Evolutionary conservation across 768 basidiomycete species (phyloP), one percentile per base, ranked within the genome.

Genomic region (Tubosaeta sp.): DNA sequence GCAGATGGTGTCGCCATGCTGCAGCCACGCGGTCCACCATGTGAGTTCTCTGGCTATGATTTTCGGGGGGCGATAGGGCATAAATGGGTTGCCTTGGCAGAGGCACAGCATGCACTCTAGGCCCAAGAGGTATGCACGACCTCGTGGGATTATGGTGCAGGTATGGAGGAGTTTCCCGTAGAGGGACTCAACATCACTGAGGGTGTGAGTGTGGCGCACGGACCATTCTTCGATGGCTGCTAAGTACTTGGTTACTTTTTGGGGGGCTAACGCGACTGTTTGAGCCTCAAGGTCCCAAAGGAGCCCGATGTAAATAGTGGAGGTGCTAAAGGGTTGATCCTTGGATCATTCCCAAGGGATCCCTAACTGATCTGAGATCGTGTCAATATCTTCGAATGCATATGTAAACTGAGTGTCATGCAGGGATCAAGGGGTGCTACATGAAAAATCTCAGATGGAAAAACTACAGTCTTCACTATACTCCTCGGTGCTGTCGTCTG

Each of bases 61-160:
- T 14, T 47, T 16, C 1, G 9, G 6, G 1, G 63, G 46, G 17
- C 32, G 51, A 22, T 43, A 61, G 22, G 64, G 72, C 14, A 54
- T 27, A 59, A 72, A 71, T 14, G 72, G 74, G 54, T 55, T 35
- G 9, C 69, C 17, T 39, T 47, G 16, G 37, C 61, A 72, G 0
- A 61, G 46, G 0, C 56, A 56, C 0, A 79, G 51, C 62, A 77
- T 71, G 1, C 29, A 6, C 49, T 79, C 73, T 26, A 59, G 5
- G 13, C 43, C 38, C 0, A 7, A 11, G 3, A 59, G 33, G 2
- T 56, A 50, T 0, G 46, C 69, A 0, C 69, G 63, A 2, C 68
- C 66, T 4, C 4, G 39, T 4, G 70, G 68, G 8, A 73, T 42
- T 0, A 77, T 59, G 0, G 64, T 39, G 13, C 59, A 61, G 0